Percentiles rank a stretch among this genome's conserved stretches.
Conservation (phyloP, 176 grass and related monocot species). For the Zoysia japonica region DNA sequence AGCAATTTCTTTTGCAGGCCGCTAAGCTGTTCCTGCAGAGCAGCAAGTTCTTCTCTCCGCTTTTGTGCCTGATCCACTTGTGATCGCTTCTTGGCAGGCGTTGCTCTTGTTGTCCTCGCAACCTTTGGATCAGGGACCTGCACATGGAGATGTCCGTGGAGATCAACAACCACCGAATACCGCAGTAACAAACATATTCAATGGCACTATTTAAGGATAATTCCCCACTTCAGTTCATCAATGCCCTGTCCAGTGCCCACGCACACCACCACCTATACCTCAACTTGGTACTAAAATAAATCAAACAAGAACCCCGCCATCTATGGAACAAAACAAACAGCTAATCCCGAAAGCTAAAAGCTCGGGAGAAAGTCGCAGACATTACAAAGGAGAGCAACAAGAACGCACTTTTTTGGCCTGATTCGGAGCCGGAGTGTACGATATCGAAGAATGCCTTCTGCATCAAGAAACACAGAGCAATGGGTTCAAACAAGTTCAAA, state of each 20-base stretch:
- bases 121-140: constrained; percentile 54
- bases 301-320: constrained; percentile 19
- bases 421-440: constrained; percentile 44
- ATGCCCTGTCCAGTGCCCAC: background rate
- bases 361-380: background rate
- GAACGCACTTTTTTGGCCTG: constrained; percentile 47
- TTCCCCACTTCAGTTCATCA: constrained; percentile 32
- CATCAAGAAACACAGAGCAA: constrained; percentile 10
- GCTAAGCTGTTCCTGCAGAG: constrained; percentile 67
- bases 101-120: constrained; percentile 36
- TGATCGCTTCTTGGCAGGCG: constrained; percentile 46
- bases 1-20: constrained; percentile 67
- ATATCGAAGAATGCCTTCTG: constrained; percentile 48
- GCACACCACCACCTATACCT: background rate
- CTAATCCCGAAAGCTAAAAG: constrained; percentile 31
- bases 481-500: constrained; percentile 1
- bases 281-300: constrained; percentile 8
- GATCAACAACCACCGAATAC: constrained; percentile 40
- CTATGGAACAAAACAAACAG: constrained; percentile 25
- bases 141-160: constrained; percentile 37
- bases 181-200: constrained; percentile 18
- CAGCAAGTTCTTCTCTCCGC: constrained; percentile 70
- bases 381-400: background rate
- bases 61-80: constrained; percentile 56
- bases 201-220: constrained; percentile 20